Evolutionary conservation across 306 rosid species (phyloP).

Genomic region (Quercus cerris): DNA sequence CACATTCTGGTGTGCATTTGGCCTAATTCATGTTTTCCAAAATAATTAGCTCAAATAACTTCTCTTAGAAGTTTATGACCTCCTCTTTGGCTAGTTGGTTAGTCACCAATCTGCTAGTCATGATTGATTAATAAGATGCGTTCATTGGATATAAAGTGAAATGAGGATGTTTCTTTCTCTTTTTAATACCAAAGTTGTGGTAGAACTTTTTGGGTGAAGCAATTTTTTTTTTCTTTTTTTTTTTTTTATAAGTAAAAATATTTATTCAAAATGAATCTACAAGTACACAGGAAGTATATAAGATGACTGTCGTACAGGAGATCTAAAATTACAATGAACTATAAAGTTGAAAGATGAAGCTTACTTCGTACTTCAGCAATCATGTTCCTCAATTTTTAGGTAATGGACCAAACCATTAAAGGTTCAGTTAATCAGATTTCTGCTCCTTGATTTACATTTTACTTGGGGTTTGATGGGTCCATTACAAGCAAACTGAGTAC

Average conservation of each 20-base stretch:
- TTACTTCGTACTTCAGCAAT: not conserved
- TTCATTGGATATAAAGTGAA: not conserved
- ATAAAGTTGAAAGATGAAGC: not conserved
- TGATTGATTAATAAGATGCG: not conserved
- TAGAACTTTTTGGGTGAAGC: not conserved
- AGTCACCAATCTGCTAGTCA: not conserved
- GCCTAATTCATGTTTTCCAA: not conserved
- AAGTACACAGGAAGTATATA: too few relatives aligned
- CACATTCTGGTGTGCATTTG: not conserved
- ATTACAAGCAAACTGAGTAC: not conserved
- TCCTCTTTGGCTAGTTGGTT: not conserved
- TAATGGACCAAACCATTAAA: not conserved
- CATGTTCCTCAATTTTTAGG: not conserved
- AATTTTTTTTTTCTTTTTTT: too few relatives aligned
- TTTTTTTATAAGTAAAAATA: too few relatives aligned
- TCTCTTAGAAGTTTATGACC: not conserved
- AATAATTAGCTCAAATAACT: not conserved
- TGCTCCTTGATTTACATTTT: not conserved
- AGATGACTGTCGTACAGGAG: too few relatives aligned
- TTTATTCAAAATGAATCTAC: too few relatives aligned
- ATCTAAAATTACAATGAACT: too few relatives aligned
- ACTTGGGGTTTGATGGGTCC: not conserved
- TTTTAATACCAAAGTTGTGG: not conserved
- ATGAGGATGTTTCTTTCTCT: not conserved
- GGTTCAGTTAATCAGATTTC: not conserved